Evolutionary conservation across 768 basidiomycete genomes (phyloP).

Genomic region (Glaciozyma antarctica): DNA sequence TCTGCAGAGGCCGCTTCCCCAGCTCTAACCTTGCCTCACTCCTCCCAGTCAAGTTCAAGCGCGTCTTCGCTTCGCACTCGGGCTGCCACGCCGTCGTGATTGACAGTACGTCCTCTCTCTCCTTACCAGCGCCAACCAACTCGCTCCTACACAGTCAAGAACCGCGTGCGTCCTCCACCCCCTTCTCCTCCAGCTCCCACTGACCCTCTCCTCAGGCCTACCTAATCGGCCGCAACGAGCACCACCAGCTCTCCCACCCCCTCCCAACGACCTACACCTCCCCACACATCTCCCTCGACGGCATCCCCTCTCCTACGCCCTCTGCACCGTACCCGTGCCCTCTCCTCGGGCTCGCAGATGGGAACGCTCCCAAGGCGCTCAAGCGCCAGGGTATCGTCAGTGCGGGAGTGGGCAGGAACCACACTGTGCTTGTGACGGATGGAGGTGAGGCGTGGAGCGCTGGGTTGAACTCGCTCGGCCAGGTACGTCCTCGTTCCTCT

Average conservation of each 20-base stretch:
- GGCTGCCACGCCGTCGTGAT: constrained; percentile 68
- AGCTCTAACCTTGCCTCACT: constrained; percentile 22
- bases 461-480: constrained; percentile 69
- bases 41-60: constrained; percentile 24
- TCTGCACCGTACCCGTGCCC: constrained; percentile 56
- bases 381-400: constrained; percentile 54
- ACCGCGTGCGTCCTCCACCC: constrained; percentile 35
- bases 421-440: constrained; percentile 71
- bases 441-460: constrained; percentile 74
- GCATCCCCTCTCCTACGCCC: constrained; percentile 9
- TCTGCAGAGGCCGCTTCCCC: constrained; percentile 23
- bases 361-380: constrained; percentile 49
- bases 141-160: constrained; percentile 3
- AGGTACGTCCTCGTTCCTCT: constrained; percentile 48
- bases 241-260: constrained; percentile 26
- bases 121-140: background rate
- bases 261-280: constrained; percentile 9
- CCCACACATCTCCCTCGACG: constrained; percentile 10
- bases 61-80: constrained; percentile 47
- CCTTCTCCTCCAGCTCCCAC: background rate
- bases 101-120: constrained; percentile 41
- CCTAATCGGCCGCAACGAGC: constrained; percentile 74
- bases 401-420: constrained; percentile 73
- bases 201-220: constrained; percentile 50
- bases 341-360: constrained; percentile 52